Percentiles rank a stretch among this genome's conserved stretches.
These are phyloP conservation scores for Canna indica DNA, from an alignment of 176 grass and related monocot species.

Conservation along the genomic window DNA sequence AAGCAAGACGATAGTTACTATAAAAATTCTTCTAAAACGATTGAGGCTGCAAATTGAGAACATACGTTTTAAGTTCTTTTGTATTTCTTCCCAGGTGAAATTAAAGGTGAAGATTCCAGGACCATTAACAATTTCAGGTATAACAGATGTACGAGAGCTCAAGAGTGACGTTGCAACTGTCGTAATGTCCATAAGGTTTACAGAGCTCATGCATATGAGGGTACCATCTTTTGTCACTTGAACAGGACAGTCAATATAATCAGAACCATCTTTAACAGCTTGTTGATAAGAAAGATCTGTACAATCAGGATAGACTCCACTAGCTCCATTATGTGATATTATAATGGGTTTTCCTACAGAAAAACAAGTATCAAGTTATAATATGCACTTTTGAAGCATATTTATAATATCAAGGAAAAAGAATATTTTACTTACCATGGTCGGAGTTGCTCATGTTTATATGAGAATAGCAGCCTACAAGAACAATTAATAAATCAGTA, in stretches of 20 bases:
- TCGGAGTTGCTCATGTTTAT: conserved; percentile 30
- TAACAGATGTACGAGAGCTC: conserved; percentile 25
- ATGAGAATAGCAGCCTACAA: conserved; percentile 66
- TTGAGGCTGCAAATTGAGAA: conserved; percentile 1
- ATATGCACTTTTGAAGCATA: conserved; percentile 7
- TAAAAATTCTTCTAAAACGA: conserved; percentile 4
- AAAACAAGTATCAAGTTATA: neutral
- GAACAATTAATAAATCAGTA: conserved; percentile 28
- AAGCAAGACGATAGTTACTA: neutral
- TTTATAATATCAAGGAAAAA: conserved; percentile 3
- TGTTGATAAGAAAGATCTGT: conserved; percentile 84
- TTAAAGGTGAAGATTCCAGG: conserved; percentile 79
- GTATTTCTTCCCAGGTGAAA: conserved; percentile 78
- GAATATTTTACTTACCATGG: conserved; percentile 42
- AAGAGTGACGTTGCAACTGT: conserved; percentile 52
- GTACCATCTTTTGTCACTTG: conserved; percentile 84
- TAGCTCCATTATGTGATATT: conserved; percentile 90
- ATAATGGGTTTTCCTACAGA: conserved; percentile 57
- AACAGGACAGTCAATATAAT: conserved; percentile 86
- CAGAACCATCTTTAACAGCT: conserved; percentile 62
- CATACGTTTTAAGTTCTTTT: conserved; percentile 63
- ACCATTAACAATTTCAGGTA: conserved; percentile 46
- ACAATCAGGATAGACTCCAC: conserved; percentile 82
- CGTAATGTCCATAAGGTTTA: conserved; percentile 64
- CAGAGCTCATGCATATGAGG: conserved; percentile 69